These are phyloP conservation scores for Saposhnikovia divaricata DNA, from an alignment of 129 eudicot species.

Conservation along the genomic window DNA sequence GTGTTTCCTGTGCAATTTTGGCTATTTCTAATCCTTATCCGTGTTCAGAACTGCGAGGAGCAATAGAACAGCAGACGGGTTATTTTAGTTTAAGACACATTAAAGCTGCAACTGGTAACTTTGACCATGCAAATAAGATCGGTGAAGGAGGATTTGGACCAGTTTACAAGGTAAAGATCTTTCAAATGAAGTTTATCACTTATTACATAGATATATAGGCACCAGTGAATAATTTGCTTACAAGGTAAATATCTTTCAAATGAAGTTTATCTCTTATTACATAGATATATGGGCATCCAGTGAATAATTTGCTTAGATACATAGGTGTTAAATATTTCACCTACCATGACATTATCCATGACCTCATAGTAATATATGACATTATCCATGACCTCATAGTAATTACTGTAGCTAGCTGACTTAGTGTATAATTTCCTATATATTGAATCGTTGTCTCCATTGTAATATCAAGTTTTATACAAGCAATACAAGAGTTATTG, in stretches of 20 bases:
- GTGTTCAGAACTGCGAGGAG: conserved; percentile 66
- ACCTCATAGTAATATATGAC: no score
- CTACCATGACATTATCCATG: no score
- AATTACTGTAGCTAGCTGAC: no score
- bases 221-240: conserved; percentile 6
- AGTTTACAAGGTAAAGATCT: conserved; percentile 54
- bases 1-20: background rate
- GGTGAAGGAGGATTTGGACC: conserved; percentile 98
- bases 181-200: background rate
- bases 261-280: background rate
- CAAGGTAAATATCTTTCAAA: conserved; percentile 33
- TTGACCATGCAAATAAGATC: conserved; percentile 58
- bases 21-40: background rate
- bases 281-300: background rate
- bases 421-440: no score
- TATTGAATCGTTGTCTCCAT: no score
- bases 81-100: conserved; percentile 59
- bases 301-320: background rate
- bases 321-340: no score
- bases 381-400: no score
- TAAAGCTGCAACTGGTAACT: conserved; percentile 67
- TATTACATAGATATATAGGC: no score
- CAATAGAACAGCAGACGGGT: conserved; percentile 67
- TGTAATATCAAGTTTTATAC: no score
- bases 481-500: no score